Base-by-base conservation (phyloP, 768 basidiomycete genomes). In the Podaxis sp. region DNA sequence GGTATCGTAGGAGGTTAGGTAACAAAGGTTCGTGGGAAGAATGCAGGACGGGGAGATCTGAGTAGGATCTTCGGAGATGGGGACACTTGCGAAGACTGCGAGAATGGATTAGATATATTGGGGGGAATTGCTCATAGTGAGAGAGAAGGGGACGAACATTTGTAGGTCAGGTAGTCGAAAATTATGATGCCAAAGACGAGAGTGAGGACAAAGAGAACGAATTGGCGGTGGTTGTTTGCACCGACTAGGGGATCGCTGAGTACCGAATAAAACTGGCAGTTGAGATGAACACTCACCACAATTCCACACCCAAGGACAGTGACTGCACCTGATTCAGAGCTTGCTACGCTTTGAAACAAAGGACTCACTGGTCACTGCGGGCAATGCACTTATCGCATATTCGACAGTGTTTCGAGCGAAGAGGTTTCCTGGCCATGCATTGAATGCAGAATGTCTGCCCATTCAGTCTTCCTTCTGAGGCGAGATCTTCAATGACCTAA, bases 301-400 rank as follows among this genome's bases (percentile, higher is more conserved):
- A 74, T 98, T 98, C 95, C 95, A 99, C 14, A 98, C 88, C 97
- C 97, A 99, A 1, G 96, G 97, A 66, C 97, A 98, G 67, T 99
- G 95, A 67, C 95, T 96, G 50, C 28, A 46, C 7, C 4, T 50
- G 10, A 51, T 21, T 25, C 66, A 61, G 60, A 50, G 4, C 57
- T 1, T 18, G n/a, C 18, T 54, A 57, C 7, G 13, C 40, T 5
- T 50, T 18, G 9, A 62, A 28, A 23, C 21, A 18, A 23, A 10
- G 42, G 47, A 78, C 91, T 70, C 71, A 97, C 94, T 99, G 97
- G 68, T 99, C 97, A 68, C 88, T 91, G 50, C 95, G 81, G 11
- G 91, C 90, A 18, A 93, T 82, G 67, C 97, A 99, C 54, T 87
- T 86, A 67, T 95, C 89, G 68, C 95, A 98, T 23, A 90, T 79